phyloP scores from a whole-genome alignment of 345 rosid species.

The Citrus reticulata region DNA sequence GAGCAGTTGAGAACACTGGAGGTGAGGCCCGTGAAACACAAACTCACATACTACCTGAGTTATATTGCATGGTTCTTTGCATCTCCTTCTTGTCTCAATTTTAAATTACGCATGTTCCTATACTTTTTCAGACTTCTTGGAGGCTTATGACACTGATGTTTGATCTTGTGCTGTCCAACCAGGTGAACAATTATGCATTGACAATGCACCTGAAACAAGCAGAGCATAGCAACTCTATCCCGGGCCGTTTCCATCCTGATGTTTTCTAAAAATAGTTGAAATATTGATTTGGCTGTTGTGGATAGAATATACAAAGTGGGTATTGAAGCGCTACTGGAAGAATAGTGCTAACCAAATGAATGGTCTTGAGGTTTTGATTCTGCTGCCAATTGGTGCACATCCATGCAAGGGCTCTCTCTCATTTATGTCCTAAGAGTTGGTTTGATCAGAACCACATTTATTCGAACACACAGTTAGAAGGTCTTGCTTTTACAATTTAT shows the following conservation, averaged over 20 bases:
- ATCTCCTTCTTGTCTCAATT: background rate
- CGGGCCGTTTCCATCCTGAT: conserved; percentile 78
- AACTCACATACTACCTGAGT: background rate
- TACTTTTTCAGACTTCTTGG: background rate
- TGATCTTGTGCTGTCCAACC: conserved; percentile 3
- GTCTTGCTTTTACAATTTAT: background rate
- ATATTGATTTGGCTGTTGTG: background rate
- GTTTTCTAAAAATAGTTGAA: conserved; percentile 41
- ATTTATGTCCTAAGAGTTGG: background rate
- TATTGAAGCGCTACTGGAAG: background rate
- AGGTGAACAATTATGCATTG: conserved; percentile 73
- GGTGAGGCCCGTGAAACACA: conserved; percentile 35
- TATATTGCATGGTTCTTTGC: background rate
- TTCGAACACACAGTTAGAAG: background rate
- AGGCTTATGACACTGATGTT: background rate
- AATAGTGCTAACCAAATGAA: background rate
- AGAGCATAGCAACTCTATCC: conserved; percentile 40
- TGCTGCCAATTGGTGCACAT: background rate
- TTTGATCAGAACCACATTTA: background rate
- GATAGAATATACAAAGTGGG: background rate
- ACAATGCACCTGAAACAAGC: conserved; percentile 69
- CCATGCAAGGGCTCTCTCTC: background rate
- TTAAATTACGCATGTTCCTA: background rate
- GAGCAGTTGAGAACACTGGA: conserved; percentile 80
- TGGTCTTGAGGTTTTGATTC: background rate